Conservation (phyloP, 805 yeast species). For the Priceomyces melissophilus region DNA sequence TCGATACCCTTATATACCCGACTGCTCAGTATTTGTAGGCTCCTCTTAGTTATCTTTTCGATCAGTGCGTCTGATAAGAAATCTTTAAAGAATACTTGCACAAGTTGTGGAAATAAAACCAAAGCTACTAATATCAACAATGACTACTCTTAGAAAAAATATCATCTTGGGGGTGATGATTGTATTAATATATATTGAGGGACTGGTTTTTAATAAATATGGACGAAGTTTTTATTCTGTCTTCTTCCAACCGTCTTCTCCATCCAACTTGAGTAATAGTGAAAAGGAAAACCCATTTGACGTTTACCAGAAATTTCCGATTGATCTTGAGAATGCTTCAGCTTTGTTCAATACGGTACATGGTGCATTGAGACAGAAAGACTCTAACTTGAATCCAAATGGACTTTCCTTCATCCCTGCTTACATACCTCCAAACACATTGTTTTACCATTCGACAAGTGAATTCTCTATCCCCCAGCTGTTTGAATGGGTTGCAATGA, state of each 20-base stretch:
- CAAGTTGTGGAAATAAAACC: no score
- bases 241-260: neutral
- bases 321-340: conserved; percentile 48
- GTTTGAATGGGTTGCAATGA: conserved; percentile 65
- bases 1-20: no score
- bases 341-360: conserved; percentile 55
- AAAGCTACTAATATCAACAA: no score
- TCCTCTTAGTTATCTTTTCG: no score
- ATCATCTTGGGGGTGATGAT: no score
- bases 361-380: conserved; percentile 50
- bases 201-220: neutral
- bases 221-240: no score
- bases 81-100: no score
- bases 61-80: no score
- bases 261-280: neutral
- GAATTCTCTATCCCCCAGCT: conserved; percentile 39
- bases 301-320: conserved; percentile 34
- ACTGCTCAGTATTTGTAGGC: no score
- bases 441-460: conserved; percentile 51
- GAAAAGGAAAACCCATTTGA: neutral
- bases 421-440: conserved; percentile 54
- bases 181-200: no score
- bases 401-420: conserved; percentile 62
- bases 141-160: no score
- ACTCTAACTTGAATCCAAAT: conserved; percentile 50